Evolutionary conservation across 2,329 filamentous ascomycete genomes (phyloP).

Genomic region (Cordyceps tenuipes): DNA sequence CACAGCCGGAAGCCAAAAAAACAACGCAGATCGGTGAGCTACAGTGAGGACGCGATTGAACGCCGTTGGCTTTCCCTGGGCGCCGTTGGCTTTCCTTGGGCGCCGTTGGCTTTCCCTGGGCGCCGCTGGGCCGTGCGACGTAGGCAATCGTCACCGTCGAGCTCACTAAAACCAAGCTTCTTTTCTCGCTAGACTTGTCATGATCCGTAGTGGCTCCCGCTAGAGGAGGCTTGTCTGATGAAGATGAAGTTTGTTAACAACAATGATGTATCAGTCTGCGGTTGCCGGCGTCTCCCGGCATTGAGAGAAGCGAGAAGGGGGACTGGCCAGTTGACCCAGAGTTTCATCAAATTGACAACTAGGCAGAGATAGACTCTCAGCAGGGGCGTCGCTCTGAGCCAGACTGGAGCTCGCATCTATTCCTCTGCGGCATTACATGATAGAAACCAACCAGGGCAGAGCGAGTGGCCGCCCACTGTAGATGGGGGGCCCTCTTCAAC

Average conservation of each 20-base stretch:
- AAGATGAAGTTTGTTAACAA: background rate
- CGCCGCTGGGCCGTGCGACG: background rate
- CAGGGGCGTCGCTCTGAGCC: background rate
- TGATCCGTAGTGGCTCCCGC: background rate
- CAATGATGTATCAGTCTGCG: background rate
- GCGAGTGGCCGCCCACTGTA: background rate
- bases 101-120: background rate
- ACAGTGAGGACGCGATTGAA: background rate
- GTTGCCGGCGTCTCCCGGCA: no score
- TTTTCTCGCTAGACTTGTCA: background rate
- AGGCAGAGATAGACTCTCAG: background rate
- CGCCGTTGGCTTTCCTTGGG: background rate
- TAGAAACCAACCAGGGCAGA: background rate
- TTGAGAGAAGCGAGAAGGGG: background rate
- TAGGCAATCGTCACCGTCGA: background rate
- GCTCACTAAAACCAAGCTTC: conserved; percentile 5
- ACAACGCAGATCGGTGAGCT: background rate
- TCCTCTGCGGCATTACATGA: conserved; percentile 3
- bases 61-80: background rate
- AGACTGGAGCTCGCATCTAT: background rate
- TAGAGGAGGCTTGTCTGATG: background rate
- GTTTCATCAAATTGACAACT: background rate
- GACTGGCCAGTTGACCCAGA: background rate
- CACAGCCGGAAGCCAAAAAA: background rate
- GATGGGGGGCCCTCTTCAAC: background rate